A percentile compares a stretch with the other conserved stretches of the same genome.
Evolutionary conservation across 129 eudicot species (phyloP).

Genomic region (Helichrysum umbraculigerum): DNA sequence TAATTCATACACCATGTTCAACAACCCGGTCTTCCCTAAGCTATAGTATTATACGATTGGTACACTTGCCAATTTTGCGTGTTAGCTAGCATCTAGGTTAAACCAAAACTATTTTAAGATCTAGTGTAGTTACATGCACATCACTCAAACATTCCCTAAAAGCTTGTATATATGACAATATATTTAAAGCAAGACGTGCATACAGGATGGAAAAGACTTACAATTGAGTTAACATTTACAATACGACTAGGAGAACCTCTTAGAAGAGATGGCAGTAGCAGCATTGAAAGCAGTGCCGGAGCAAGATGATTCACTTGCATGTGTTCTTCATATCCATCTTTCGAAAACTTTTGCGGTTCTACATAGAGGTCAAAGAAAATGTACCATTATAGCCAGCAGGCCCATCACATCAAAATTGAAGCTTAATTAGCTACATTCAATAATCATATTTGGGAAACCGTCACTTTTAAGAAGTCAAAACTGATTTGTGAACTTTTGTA

Average conservation of each 20-base stretch:
- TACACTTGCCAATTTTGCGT: background rate
- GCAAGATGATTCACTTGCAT: constrained; percentile 99
- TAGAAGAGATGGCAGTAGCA: constrained; percentile 87
- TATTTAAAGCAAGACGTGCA: constrained; percentile 4
- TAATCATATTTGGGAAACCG: background rate
- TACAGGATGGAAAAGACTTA: constrained; percentile 42
- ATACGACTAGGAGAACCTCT: constrained; percentile 99
- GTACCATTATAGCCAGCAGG: constrained; percentile 16
- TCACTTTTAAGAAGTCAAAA: background rate
- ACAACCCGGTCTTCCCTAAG: background rate
- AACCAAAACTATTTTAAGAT: background rate
- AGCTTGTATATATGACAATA: background rate
- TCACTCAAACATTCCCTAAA: background rate
- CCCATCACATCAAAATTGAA: background rate
- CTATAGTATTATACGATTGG: background rate
- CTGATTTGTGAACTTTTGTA: background rate
- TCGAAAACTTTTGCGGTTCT: constrained; percentile 91
- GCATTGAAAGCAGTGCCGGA: constrained; percentile 82
- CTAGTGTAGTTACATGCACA: background rate
- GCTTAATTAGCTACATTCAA: constrained; percentile 4
- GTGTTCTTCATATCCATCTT: constrained; percentile 88
- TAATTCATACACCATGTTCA: background rate
- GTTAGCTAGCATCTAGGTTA: background rate
- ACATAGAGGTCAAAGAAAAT: constrained; percentile 20
- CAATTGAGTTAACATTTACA: constrained; percentile 82